Evolutionary conservation across 2,329 filamentous ascomycete genomes (phyloP).

Genomic region (Tolypocladium paradoxum): DNA sequence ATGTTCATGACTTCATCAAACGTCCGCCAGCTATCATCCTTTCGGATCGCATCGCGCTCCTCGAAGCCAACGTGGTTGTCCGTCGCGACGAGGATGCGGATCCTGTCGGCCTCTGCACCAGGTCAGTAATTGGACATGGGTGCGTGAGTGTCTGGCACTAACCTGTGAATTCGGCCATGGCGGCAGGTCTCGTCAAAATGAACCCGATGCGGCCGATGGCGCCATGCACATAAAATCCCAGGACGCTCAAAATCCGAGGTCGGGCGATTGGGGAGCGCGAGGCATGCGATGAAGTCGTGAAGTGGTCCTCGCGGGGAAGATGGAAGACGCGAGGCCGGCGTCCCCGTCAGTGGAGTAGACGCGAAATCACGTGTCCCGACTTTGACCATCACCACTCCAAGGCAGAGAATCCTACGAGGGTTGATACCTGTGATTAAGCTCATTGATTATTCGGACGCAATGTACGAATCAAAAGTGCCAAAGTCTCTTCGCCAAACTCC

Average conservation of each 20-base stretch:
- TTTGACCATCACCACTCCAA: background rate
- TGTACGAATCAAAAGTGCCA: background rate
- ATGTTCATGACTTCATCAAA: conserved; percentile 94
- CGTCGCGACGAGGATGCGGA: conserved; percentile 86
- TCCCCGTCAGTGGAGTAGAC: conserved; percentile 4
- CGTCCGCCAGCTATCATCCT: conserved; percentile 90
- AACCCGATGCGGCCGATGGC: background rate
- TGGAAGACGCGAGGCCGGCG: background rate
- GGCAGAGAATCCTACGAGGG: too few species aligned
- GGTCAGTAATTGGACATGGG: conserved; percentile 4
- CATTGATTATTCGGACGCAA: background rate
- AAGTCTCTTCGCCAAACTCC: background rate
- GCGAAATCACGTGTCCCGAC: conserved; percentile 19
- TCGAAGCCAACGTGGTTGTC: conserved; percentile 98
- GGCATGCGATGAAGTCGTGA: background rate
- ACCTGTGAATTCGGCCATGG: conserved; percentile 22
- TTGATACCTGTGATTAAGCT: background rate
- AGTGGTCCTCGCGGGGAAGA: background rate
- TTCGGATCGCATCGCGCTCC: conserved; percentile 86
- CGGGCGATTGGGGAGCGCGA: background rate
- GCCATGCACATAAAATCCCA: background rate
- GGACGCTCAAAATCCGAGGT: background rate
- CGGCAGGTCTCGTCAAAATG: background rate
- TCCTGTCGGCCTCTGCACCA: conserved; percentile 58
- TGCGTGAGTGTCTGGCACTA: background rate